Evolutionary conservation across 352 stramenopile species (phyloP).

Genomic region (Pythium aquatile): DNA sequence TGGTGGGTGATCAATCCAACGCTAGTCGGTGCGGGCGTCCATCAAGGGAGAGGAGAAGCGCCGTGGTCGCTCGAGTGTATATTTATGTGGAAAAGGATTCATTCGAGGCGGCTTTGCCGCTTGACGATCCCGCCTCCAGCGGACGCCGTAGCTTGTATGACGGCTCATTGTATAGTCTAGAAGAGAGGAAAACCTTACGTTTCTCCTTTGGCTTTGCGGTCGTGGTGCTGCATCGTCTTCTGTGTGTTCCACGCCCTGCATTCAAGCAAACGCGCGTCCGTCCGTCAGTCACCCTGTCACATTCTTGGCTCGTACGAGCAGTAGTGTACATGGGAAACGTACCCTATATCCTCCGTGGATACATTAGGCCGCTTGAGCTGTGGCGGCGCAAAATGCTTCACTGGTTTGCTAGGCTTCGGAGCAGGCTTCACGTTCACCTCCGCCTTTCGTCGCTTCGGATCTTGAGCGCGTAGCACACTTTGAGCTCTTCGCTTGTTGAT

Average conservation of each 20-base stretch:
- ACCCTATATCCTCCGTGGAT: conserved; percentile 68
- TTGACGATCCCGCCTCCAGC: not conserved
- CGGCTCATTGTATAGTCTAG: not conserved
- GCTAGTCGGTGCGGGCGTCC: not conserved
- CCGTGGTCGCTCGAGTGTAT: conserved; percentile 11
- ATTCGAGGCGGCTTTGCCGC: not conserved
- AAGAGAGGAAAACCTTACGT: not conserved
- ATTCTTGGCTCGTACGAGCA: not conserved
- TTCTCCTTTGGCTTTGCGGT: conserved; percentile 34
- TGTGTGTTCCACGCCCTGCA: conserved; percentile 69
- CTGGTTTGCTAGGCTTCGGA: not conserved
- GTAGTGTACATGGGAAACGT: conserved; percentile 4
- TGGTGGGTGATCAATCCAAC: not conserved
- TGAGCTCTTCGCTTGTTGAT: conserved; percentile 7
- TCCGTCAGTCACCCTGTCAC: not conserved
- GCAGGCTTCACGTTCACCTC: not conserved
- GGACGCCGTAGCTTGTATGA: not conserved
- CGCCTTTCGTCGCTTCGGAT: conserved; percentile 14
- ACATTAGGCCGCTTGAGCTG: conserved; percentile 71
- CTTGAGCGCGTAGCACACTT: not conserved
- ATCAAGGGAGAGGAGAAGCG: not conserved
- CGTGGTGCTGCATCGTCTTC: conserved; percentile 47
- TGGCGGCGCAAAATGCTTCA: conserved; percentile 32
- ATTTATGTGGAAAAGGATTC: conserved; percentile 15
- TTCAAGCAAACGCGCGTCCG: conserved; percentile 8